Percentiles rank a stretch among this genome's conserved stretches.
phyloP scores from a whole-genome alignment of 805 yeast genomes.

The Blastobotrys terrestris region DNA sequence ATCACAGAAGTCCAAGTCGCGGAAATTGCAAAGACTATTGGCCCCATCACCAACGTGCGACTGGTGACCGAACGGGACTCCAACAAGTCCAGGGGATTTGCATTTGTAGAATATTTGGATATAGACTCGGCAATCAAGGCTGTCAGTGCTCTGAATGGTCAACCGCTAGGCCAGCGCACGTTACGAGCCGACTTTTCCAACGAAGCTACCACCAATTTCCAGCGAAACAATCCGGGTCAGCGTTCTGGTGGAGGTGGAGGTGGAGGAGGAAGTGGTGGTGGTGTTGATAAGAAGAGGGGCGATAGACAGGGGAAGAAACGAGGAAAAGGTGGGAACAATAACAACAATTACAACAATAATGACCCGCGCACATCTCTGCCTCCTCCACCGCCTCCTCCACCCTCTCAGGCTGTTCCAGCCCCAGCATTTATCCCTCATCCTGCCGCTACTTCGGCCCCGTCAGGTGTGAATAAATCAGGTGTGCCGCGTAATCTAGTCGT shows the following conservation, averaged over 20 bases:
- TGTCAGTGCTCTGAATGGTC: constrained; percentile 15
- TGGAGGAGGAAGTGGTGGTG: no score
- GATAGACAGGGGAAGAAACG: not conserved
- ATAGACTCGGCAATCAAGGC: constrained; percentile 19
- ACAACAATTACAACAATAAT: not conserved
- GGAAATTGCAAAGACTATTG: constrained; percentile 16
- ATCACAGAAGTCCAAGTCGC: constrained; percentile 19
- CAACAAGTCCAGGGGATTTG: constrained; percentile 21
- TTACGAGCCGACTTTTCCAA: constrained; percentile 22
- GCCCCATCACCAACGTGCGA: constrained; percentile 13
- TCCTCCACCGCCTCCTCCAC: not conserved
- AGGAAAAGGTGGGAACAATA: not conserved
- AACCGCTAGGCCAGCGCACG: constrained; percentile 15
- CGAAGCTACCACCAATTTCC: constrained; percentile 9
- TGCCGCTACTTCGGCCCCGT: constrained; percentile 4
- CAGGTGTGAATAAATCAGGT: not conserved
- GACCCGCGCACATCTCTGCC: not conserved
- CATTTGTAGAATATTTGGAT: constrained; percentile 20
- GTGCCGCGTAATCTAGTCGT: constrained; percentile 34
- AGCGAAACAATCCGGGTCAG: constrained; percentile 1
- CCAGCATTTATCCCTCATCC: not conserved
- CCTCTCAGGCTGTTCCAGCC: not conserved
- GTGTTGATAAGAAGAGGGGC: constrained; percentile 2
- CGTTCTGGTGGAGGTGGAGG: no score
- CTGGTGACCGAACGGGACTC: constrained; percentile 21